Base-by-base conservation (phyloP, 768 basidiomycete genomes). In the Sporobolomyces pararoseus region DNA sequence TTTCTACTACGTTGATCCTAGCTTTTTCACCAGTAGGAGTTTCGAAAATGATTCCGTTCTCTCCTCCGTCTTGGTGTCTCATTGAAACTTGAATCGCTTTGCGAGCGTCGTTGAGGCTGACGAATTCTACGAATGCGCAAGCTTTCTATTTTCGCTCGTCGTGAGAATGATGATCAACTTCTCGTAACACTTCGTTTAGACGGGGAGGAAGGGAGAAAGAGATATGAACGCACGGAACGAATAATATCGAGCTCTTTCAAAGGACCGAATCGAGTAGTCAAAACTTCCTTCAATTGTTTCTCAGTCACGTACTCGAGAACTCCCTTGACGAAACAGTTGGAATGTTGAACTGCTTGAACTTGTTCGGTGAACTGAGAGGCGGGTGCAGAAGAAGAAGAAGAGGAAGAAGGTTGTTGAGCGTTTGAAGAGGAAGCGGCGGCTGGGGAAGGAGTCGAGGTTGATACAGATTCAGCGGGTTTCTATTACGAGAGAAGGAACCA, bases 111-210 rank as follows among this genome's bases (percentile, higher is more conserved):
- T 94, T 92, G 66, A 94, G 79, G 1, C 81, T 81, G 29, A 77
- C 79, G 82, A 94, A 98, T 80, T 97, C 95, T 76, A 96, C 83
- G 85, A 98, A 97, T 0, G 93, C 94, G 77, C 94, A 97, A 0
- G 90, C 91, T 79, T 90, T 95, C 70, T 71, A 60, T 39, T 46
- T 57, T 37, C 34, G 6, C 31, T 52, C 39, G 31, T n/a, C n/a
- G n/a, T n/a, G n/a, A n/a, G n/a, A n/a, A n/a, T n/a, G n/a, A n/a
- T n/a, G n/a, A n/a, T n/a, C n/a, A n/a, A n/a, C n/a, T n/a, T n/a
- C n/a, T n/a, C n/a, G n/a, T n/a, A n/a, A n/a, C n/a, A n/a, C n/a
- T n/a, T n/a, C n/a, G n/a, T n/a, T n/a, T n/a, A n/a, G n/a, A n/a
- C n/a, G n/a, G n/a, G n/a, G n/a, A n/a, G n/a, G n/a, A 29, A 25